phyloP scores from a whole-genome alignment of 2,329 filamentous ascomycete genomes.

The Curvularia eragrostidis region DNA sequence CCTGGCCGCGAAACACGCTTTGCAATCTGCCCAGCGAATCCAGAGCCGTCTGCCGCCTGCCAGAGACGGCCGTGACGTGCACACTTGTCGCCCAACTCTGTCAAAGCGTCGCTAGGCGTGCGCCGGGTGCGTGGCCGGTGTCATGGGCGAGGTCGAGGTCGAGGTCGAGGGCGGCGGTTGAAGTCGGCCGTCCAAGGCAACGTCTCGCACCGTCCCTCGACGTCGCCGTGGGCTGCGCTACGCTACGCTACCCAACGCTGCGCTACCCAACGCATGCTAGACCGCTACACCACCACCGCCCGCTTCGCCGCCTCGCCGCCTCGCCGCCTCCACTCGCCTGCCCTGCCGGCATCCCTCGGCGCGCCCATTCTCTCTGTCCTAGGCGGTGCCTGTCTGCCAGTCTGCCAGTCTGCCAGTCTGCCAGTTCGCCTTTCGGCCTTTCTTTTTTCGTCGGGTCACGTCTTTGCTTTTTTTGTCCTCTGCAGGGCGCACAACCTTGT shows the following conservation, averaged over 20 bases:
- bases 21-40: slow-evolving; percentile 25
- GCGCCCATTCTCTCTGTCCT: too few species aligned
- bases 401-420: too few species aligned
- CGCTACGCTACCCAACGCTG: not conserved
- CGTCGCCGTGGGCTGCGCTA: not conserved
- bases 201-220: not conserved
- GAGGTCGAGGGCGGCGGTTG: not conserved
- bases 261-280: not conserved
- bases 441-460: not conserved
- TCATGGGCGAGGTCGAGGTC: slow-evolving; percentile 6
- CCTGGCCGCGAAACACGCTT: slow-evolving; percentile 24
- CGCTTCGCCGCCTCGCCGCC: too few species aligned
- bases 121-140: slow-evolving; percentile 15
- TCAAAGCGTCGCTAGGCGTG: slow-evolving; percentile 20
- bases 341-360: not conserved
- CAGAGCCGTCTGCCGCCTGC: slow-evolving; percentile 15
- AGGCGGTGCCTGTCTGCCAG: too few species aligned
- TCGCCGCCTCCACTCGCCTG: slow-evolving; percentile 1
- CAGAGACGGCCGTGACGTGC: slow-evolving; percentile 7
- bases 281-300: not conserved
- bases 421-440: not conserved
- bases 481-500: slow-evolving; percentile 1
- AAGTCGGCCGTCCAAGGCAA: not conserved
- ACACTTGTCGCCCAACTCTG: slow-evolving; percentile 12
- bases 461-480: not conserved